Conservation (phyloP, 2,329 filamentous ascomycete species). For the Dothistroma septosporum region DNA sequence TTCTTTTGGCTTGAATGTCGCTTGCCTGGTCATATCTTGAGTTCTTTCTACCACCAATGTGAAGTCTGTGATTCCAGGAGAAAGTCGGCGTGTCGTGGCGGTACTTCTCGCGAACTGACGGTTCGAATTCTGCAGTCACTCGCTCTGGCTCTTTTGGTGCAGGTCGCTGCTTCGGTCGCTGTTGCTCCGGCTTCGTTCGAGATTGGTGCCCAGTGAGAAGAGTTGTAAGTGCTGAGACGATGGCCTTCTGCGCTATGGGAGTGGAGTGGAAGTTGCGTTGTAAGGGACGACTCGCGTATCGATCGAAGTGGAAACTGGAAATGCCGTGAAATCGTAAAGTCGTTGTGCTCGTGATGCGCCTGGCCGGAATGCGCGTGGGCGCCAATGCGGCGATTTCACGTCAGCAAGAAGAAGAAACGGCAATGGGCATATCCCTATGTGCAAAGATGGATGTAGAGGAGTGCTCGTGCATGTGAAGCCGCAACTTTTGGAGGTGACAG, state of each 20-base stretch:
- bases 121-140: not conserved
- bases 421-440: not conserved
- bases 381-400: conserved; percentile 17
- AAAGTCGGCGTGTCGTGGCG: not conserved
- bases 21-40: not conserved
- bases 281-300: not conserved
- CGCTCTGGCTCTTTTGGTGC: conserved; percentile 1
- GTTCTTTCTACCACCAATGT: not conserved
- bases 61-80: conserved; percentile 4
- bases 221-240: conserved; percentile 3
- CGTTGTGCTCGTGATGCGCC: conserved; percentile 21
- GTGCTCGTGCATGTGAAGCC: not conserved
- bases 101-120: not conserved
- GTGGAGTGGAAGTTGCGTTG: conserved; percentile 3
- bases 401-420: not conserved
- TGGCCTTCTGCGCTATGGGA: not conserved
- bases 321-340: conserved; percentile 13
- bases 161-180: not conserved
- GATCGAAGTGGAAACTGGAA: not conserved
- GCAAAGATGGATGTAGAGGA: not conserved
- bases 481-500: not conserved
- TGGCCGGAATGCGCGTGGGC: conserved; percentile 6
- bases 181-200: not conserved
- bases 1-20: not conserved
- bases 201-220: conserved; percentile 12